A percentile compares a stretch with the other conserved stretches of the same genome.
Conservation (phyloP, 257 asterid species). For the Salvia splendens region DNA sequence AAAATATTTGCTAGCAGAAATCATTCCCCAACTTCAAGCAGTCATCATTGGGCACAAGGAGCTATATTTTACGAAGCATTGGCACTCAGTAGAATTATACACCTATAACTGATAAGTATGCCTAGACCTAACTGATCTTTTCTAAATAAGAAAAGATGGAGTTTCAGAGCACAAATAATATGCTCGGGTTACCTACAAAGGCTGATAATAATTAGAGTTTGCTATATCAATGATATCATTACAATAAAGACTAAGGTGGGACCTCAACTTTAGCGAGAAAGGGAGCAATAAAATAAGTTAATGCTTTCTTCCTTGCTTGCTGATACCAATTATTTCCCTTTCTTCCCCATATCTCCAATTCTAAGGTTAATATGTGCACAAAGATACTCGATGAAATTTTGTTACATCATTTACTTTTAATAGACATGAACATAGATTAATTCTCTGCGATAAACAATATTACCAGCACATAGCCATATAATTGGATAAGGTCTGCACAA, state of each 20-base stretch:
- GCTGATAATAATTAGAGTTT: background rate
- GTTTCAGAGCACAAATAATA: background rate
- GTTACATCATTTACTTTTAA: slow-evolving; percentile 11
- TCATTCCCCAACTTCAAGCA: slow-evolving; percentile 13
- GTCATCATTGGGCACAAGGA: background rate
- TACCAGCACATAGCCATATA: slow-evolving; percentile 7
- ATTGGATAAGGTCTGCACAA: slow-evolving; percentile 13
- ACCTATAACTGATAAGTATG: slow-evolving; percentile 2
- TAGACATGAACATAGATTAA: slow-evolving; percentile 14
- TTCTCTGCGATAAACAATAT: slow-evolving; percentile 10
- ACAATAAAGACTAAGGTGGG: background rate
- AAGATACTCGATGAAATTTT: background rate
- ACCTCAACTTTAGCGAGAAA: background rate
- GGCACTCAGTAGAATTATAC: slow-evolving; percentile 21
- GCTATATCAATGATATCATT: slow-evolving; percentile 7
- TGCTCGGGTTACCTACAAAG: background rate
- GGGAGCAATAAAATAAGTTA: background rate
- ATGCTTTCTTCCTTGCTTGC: slow-evolving; percentile 14
- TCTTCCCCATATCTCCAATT: background rate
- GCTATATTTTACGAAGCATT: slow-evolving; percentile 3
- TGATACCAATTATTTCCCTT: background rate
- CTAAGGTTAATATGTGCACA: slow-evolving; percentile 7
- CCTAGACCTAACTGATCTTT: background rate
- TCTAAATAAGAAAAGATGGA: no score
- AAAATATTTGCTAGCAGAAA: slow-evolving; percentile 8